These are phyloP conservation scores for Paramecium pentaurelia DNA, from an alignment of 73 alveolate genomes.

Conservation along the genomic window DNA sequence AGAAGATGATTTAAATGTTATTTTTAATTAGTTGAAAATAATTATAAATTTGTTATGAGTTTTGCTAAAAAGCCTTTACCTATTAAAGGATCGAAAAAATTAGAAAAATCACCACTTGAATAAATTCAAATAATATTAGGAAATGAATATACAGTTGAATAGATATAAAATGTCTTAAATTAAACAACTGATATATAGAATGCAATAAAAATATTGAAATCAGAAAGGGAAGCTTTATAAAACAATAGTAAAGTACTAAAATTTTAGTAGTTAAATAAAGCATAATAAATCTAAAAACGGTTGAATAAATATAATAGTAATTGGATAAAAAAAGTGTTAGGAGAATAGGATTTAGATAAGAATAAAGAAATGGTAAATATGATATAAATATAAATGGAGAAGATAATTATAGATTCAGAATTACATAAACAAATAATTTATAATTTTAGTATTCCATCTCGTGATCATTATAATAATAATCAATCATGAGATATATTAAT, in stretches of 20 bases:
- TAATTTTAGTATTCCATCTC: slow-evolving; percentile 3
- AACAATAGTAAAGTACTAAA: background rate
- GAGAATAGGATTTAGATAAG: background rate
- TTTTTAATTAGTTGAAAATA: background rate
- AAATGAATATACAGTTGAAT: background rate
- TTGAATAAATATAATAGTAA: background rate
- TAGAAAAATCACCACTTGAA: background rate
- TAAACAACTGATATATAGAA: background rate
- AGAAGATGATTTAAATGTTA: slow-evolving; percentile 79
- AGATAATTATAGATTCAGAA: background rate
- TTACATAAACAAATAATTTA: background rate
- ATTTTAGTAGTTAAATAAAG: background rate
- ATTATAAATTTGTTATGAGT: background rate
- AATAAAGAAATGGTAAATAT: background rate
- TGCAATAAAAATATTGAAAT: slow-evolving; percentile 20
- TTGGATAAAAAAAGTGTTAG: background rate
- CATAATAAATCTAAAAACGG: background rate
- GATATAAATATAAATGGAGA: background rate
- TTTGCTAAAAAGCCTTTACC: background rate
- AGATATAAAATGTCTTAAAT: background rate
- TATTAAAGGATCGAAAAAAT: background rate
- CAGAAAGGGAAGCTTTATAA: slow-evolving; percentile 5
- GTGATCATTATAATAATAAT: background rate
- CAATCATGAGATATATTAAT: background rate
- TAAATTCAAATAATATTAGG: background rate